Evolutionary conservation across 2,329 filamentous ascomycete genomes (phyloP).

Genomic region (Sporothrix phasma): DNA sequence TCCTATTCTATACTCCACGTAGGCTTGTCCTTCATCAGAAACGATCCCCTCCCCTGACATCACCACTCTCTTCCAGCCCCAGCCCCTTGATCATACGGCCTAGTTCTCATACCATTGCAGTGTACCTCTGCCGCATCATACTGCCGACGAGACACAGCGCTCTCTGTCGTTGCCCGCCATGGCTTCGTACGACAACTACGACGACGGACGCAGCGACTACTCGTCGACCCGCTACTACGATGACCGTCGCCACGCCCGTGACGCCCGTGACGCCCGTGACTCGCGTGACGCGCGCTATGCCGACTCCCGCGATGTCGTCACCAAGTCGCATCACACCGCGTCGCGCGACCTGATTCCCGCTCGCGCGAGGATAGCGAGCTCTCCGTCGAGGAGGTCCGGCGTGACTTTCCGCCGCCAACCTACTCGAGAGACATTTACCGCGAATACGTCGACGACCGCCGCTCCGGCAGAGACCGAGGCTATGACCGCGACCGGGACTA

Average conservation of each 20-base stretch:
- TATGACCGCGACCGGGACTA: conserved; percentile 46
- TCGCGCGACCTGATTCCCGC: conserved; percentile 45
- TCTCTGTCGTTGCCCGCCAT: conserved; percentile 22
- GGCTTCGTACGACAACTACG: conserved; percentile 46
- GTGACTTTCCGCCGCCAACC: conserved; percentile 71
- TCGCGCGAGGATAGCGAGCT: conserved; percentile 63
- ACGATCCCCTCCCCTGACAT: not conserved
- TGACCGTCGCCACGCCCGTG: conserved; percentile 41
- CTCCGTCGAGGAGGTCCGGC: conserved; percentile 70
- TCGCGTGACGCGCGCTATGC: conserved; percentile 44
- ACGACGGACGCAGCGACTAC: conserved; percentile 30
- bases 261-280: conserved; percentile 41
- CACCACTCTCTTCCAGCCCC: not conserved
- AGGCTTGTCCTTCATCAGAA: conserved; percentile 3
- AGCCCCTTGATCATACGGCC: not conserved
- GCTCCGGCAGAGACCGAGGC: conserved; percentile 31
- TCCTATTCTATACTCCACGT: not conserved
- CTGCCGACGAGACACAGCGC: not conserved
- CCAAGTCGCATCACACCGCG: conserved; percentile 30
- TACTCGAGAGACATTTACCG: conserved; percentile 46
- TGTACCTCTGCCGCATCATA: not conserved
- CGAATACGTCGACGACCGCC: conserved; percentile 44
- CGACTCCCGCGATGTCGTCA: conserved; percentile 41
- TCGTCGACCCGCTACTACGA: conserved; percentile 37
- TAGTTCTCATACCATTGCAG: not conserved